Base-by-base conservation (phyloP, 2,329 filamentous ascomycete genomes). In the Fusarium begoniae region DNA sequence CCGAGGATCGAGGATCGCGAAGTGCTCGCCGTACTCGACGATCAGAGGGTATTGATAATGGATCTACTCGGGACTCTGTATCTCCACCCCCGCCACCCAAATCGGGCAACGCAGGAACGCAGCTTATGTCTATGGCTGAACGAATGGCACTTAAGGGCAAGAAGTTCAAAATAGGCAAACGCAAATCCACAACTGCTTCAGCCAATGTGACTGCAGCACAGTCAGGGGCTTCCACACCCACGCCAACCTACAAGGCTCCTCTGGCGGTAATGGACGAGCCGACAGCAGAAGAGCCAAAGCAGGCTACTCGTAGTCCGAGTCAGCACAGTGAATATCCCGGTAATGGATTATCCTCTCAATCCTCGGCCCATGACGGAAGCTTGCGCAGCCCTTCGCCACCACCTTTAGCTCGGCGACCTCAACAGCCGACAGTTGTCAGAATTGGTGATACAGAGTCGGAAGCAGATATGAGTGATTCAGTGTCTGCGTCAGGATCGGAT, bases 41-140 rank as follows among this genome's bases (percentile, higher is more conserved):
- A 54, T 77, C 75, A 18, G 75, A 76, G 20, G 55, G 58, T 43
- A 44, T 59, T 63, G 40, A 63, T 28, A 41, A 64, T 28, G 48
- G 60, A 28, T 53, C 55, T 18, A 48, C 60, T 38, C 35, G 64
- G 14, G 45, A 63, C 26, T 43, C 69, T n/a, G 28, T 40, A 28
- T 70, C 56, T 37, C 50, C 59, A 18, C 58, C 57, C 20, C 55
- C 57, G 9, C 24, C 32, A 35, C 32, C 66, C 30, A 59, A 62
- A 30, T 65, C 44, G 18, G 47, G 58, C 18, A 47, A 64, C 18
- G 63, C 78, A 22, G 69, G 66, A 41, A 69, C 77, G 76, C 79
- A 82, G 17, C 84, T 87, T 54, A 82, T 90, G 82, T 90, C 89
- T 11, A 86, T 90, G 85, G 84, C 85, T 43, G 88, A 90, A 74